These are phyloP conservation scores for Anthracocystis walkeri DNA, from an alignment of 1,284 basidiomycete genomes.

Conservation along the genomic window DNA sequence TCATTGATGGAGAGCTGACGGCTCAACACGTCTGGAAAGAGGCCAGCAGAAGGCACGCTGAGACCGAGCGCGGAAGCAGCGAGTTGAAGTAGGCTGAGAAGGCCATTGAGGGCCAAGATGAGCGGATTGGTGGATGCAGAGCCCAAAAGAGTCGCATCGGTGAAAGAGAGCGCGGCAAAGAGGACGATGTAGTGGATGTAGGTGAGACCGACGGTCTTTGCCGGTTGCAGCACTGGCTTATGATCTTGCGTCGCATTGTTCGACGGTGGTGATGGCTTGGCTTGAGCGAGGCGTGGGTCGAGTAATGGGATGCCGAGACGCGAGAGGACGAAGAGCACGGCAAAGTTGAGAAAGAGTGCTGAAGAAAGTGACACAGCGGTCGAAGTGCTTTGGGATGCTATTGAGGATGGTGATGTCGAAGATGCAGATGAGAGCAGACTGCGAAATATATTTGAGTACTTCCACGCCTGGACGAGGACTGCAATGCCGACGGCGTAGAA, in stretches of 20 bases:
- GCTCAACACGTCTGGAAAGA: conserved; percentile 72
- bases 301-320: conserved; percentile 82
- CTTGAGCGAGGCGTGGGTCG: conserved; percentile 76
- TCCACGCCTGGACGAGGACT: conserved; percentile 72
- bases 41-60: conserved; percentile 44
- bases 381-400: conserved; percentile 64
- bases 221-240: conserved; percentile 77
- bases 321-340: conserved; percentile 75
- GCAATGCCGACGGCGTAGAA: conserved; percentile 73
- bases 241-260: conserved; percentile 75
- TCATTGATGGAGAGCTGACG: conserved; percentile 69
- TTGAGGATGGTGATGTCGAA: conserved; percentile 19
- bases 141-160: conserved; percentile 47
- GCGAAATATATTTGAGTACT: conserved; percentile 28
- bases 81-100: conserved; percentile 21
- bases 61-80: conserved; percentile 41
- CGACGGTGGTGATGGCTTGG: conserved; percentile 75
- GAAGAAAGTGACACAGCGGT: conserved; percentile 75
- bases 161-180: conserved; percentile 36
- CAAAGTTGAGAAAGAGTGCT: conserved; percentile 72
- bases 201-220: conserved; percentile 59
- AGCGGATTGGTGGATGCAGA: conserved; percentile 35
- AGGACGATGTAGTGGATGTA: conserved; percentile 42
- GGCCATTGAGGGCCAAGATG: conserved; percentile 26
- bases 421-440: conserved; percentile 12